A percentile compares a stretch with the other conserved stretches of the same genome.
phyloP scores from a whole-genome alignment of 169 alveolate genomes.

The Plasmodium ovale region DNA sequence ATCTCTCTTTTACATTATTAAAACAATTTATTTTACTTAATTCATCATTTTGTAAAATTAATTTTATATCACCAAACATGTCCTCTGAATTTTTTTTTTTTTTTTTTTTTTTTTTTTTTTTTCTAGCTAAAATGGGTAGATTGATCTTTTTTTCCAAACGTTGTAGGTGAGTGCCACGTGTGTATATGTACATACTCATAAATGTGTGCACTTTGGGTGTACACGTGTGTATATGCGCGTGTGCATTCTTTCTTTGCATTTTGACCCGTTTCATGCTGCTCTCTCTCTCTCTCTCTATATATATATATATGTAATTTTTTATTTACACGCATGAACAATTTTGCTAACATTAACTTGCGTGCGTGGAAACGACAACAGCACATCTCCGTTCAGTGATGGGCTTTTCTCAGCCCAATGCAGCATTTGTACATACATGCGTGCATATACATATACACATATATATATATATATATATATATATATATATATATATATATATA shows the following conservation, averaged over 20 bases:
- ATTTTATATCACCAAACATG: not conserved
- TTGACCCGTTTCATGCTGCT: too few relatives aligned
- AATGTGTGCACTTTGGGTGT: too few relatives aligned
- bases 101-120: not conserved
- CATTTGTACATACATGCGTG: not conserved
- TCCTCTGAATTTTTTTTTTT: conserved; percentile 3
- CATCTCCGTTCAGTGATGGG: too few relatives aligned
- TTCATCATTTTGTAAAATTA: not conserved
- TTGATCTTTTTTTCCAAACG: not conserved
- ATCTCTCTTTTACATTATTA: not conserved
- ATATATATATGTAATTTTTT: too few relatives aligned
- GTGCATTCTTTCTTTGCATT: not conserved
- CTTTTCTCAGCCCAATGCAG: too few relatives aligned
- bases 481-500: too few relatives aligned
- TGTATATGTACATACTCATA: too few relatives aligned
- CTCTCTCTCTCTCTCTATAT: too few relatives aligned
- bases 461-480: not conserved
- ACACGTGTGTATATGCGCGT: not conserved
- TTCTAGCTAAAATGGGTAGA: not conserved
- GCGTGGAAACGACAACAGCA: too few relatives aligned
- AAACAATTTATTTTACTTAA: not conserved
- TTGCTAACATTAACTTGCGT: too few relatives aligned
- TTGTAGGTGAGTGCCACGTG: too few relatives aligned
- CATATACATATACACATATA: not conserved
- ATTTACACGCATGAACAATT: too few relatives aligned